Conservation (phyloP, 352 stramenopile species). For the Globisporangium spiculum region DNA sequence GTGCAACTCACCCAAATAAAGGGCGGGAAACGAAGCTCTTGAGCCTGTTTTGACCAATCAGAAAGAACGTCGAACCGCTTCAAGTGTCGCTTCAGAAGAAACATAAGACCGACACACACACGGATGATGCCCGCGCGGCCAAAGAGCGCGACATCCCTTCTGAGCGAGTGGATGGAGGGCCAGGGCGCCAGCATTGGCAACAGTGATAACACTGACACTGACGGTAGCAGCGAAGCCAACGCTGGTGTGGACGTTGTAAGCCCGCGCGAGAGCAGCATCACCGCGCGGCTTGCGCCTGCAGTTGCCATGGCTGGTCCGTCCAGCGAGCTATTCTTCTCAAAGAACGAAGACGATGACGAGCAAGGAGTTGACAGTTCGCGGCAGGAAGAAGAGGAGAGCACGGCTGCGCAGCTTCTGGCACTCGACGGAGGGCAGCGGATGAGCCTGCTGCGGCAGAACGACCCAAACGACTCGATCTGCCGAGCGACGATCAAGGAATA, state of each 20-base stretch:
- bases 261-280: background rate
- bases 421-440: background rate
- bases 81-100: background rate
- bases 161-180: background rate
- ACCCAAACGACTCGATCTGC: conserved; percentile 2
- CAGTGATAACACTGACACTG: background rate
- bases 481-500: background rate
- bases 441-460: background rate
- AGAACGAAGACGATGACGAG: background rate
- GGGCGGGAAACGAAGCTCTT: background rate
- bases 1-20: background rate
- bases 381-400: background rate
- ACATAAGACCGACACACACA: background rate
- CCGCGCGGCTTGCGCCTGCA: background rate
- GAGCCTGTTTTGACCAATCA: background rate
- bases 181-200: background rate
- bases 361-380: background rate
- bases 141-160: background rate
- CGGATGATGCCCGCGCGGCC: background rate
- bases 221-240: background rate
- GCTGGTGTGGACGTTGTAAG: background rate
- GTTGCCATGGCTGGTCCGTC: background rate
- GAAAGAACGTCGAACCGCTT: background rate
- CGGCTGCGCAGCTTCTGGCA: background rate
- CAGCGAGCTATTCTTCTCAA: background rate